A percentile compares a stretch with the other conserved stretches of the same genome.
phyloP scores from a whole-genome alignment of 768 basidiomycete species.

The Dioszegia crocea region DNA sequence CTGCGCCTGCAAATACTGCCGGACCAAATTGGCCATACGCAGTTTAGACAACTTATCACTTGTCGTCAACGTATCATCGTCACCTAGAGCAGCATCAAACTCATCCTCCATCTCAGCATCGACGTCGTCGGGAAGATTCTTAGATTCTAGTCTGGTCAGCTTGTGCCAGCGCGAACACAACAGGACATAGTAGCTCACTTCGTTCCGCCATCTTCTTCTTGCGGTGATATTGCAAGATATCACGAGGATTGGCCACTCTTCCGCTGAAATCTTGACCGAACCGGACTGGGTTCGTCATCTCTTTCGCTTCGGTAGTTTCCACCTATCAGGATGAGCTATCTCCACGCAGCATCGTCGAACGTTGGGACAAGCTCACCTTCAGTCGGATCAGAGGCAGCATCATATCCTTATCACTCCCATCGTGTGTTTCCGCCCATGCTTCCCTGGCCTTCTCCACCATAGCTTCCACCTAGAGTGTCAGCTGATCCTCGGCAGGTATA shows the following conservation, averaged over 20 bases:
- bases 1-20: slow-evolving; percentile 87
- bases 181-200: slow-evolving; percentile 24
- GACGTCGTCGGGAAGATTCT: slow-evolving; percentile 75
- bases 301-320: slow-evolving; percentile 82
- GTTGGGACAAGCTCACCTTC: slow-evolving; percentile 56
- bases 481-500: too few relatives aligned
- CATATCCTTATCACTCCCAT: slow-evolving; percentile 25
- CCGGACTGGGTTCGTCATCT: slow-evolving; percentile 91
- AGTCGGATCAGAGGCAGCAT: slow-evolving; percentile 83
- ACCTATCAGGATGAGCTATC: slow-evolving; percentile 55
- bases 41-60: slow-evolving; percentile 60
- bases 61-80: slow-evolving; percentile 54
- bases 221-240: slow-evolving; percentile 84
- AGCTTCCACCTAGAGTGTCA: slow-evolving; percentile 61
- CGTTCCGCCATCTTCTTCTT: slow-evolving; percentile 60
- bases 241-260: slow-evolving; percentile 86
- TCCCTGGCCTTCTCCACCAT: slow-evolving; percentile 57
- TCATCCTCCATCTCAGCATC: slow-evolving; percentile 57
- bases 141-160: slow-evolving; percentile 46
- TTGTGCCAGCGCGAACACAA: background rate
- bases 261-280: slow-evolving; percentile 95
- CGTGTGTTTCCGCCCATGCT: slow-evolving; percentile 39
- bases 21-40: slow-evolving; percentile 80
- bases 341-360: background rate
- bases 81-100: slow-evolving; percentile 68